Evolutionary conservation across 2,329 filamentous ascomycete species (phyloP), one percentile per base, ranked within the genome.

Genomic region (Colletotrichum musae): DNA sequence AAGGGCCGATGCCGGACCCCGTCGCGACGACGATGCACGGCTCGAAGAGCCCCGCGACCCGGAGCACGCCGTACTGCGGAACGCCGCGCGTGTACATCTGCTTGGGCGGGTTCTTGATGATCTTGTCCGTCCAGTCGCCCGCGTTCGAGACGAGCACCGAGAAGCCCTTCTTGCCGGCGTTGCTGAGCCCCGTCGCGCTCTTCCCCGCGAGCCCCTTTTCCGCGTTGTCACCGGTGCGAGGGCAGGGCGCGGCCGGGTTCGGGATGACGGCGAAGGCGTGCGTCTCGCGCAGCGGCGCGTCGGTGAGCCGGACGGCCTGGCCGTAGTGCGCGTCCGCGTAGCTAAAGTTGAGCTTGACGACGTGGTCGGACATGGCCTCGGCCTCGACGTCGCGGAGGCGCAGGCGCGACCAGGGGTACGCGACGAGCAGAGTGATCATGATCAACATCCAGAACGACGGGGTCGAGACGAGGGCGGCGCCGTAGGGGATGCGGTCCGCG

Each of bases 191-290:
- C 3, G 21, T 9, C 32, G 32, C 32, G 3, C 32, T 36, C 32
- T 36, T 36, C 32, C 32, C 32, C 9, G 32, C 32, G 5, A 53
- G 70, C 9, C 58, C 65, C n/a, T 62, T 69, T 15, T 72, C 64
- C n/a, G 54, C 62, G n/a, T 63, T 32, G 15, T 59, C 50, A 18
- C 32, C 70, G 70, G 4, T 12, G 47, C 4, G 9, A 18, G 47
- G 12, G 21, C 43, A 32, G 16, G 64, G 18, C 4, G 71, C 54
- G n/a, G 21, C 47, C 2, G 87, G 84, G 68, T 89, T 86, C 1
- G 92, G 89, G 70, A 94, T 92, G 1, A 91, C 91, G 51, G 92
- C 93, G 75, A 95, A 95, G 0, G 90, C 88, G 80, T 95, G 93
- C 85, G 91, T 93, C 79, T 95, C 92, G 9, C 86, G 80, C 47